Evolutionary conservation across 2,329 filamentous ascomycete species (phyloP).

Genomic region (Neocucurbitaria cava): DNA sequence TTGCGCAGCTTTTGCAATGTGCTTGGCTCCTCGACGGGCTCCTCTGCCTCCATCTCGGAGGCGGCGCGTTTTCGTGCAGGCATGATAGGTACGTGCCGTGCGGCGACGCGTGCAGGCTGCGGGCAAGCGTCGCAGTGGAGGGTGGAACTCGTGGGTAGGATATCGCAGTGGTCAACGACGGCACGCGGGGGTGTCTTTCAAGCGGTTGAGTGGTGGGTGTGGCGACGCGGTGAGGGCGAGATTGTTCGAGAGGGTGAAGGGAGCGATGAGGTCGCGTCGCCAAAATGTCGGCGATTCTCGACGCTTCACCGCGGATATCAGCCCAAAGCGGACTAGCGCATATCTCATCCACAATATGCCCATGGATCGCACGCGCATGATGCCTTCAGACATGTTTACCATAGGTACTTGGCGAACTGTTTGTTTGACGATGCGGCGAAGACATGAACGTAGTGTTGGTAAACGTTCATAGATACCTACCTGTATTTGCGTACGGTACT

Average conservation of each 20-base stretch:
- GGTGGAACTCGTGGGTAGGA: not conserved
- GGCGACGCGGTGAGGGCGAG: slow-evolving; percentile 14
- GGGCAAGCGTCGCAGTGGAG: not conserved
- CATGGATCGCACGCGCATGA: not conserved
- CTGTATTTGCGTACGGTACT: not conserved
- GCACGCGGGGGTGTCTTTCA: not conserved
- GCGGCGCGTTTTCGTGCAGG: slow-evolving; percentile 49
- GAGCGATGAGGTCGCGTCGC: slow-evolving; percentile 11
- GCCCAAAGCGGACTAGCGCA: not conserved
- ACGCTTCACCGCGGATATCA: slow-evolving; percentile 9
- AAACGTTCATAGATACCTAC: not conserved
- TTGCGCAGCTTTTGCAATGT: slow-evolving; percentile 75
- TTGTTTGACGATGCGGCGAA: not conserved
- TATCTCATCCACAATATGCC: not conserved
- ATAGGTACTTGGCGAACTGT: not conserved
- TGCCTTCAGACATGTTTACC: not conserved
- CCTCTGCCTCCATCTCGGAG: slow-evolving; percentile 62
- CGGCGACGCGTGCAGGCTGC: slow-evolving; percentile 41
- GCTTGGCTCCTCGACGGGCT: slow-evolving; percentile 51
- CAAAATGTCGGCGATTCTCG: slow-evolving; percentile 3
- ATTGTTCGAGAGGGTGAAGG: slow-evolving; percentile 6
- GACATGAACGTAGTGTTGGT: not conserved
- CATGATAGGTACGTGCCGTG: slow-evolving; percentile 41
- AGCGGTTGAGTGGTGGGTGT: slow-evolving; percentile 1
- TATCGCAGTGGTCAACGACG: not conserved